Percentiles rank a stretch among this genome's conserved stretches.
Conservation (phyloP, 192 early-diverging fungal genomes). For the Linnemannia zychae region DNA sequence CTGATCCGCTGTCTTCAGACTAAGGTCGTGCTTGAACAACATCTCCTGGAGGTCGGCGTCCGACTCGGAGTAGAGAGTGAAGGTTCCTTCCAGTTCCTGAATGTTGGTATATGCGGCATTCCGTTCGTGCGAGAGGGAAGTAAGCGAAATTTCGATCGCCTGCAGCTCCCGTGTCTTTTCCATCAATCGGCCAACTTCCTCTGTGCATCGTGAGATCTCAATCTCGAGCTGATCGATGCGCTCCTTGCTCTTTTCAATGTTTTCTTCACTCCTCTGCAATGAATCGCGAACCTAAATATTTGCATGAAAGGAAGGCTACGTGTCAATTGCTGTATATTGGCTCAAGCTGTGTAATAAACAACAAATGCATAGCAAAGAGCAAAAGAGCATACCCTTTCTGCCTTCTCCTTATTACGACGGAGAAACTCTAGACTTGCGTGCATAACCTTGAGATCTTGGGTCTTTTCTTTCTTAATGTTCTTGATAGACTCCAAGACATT, state of each 20-base stretch:
- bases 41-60: conserved; percentile 74
- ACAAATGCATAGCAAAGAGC: neutral
- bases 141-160: conserved; percentile 61
- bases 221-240: conserved; percentile 63
- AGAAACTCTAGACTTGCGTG: conserved; percentile 74
- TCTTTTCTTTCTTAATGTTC: conserved; percentile 77
- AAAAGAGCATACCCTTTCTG: conserved; percentile 68
- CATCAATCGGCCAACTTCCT: conserved; percentile 42
- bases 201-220: conserved; percentile 50
- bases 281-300: conserved; percentile 32
- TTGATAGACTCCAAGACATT: conserved; percentile 92
- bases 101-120: conserved; percentile 32
- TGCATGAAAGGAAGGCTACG: no score
- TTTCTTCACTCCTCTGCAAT: conserved; percentile 26
- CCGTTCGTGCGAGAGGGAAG: conserved; percentile 55
- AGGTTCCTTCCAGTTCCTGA: conserved; percentile 38
- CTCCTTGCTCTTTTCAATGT: conserved; percentile 22
- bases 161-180: conserved; percentile 61
- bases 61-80: conserved; percentile 60
- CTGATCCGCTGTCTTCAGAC: conserved; percentile 49
- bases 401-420: conserved; percentile 77
- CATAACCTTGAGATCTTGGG: conserved; percentile 71
- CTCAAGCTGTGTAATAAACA: neutral
- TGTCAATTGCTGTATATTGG: neutral
- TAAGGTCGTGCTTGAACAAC: conserved; percentile 60